Conservation (phyloP, 1,139 yeast species). For the Debaryomyces psychrophilus region DNA sequence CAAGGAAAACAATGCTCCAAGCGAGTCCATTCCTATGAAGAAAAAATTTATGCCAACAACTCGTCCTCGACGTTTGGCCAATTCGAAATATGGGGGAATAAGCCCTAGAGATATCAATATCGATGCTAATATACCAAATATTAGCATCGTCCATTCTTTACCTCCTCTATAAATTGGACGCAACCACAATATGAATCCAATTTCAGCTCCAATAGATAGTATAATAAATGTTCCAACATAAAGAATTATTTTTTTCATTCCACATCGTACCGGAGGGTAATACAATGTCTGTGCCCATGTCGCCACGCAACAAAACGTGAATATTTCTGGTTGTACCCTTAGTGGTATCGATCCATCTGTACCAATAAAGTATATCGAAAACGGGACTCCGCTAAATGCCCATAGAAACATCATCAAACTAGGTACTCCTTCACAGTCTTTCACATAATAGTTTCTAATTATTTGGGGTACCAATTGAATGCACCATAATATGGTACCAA, state of each 20-base stretch:
- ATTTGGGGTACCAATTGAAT: slow-evolving; percentile 87
- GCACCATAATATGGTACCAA: slow-evolving; percentile 92
- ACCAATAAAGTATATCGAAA: slow-evolving; percentile 76
- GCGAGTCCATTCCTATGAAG: slow-evolving; percentile 75
- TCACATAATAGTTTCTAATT: slow-evolving; percentile 66
- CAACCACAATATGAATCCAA: slow-evolving; percentile 73
- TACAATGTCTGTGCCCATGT: slow-evolving; percentile 75
- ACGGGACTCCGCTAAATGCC: slow-evolving; percentile 83
- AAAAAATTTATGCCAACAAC: slow-evolving; percentile 87
- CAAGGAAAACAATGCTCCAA: slow-evolving; percentile 80
- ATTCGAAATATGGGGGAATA: slow-evolving; percentile 86
- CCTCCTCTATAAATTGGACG: slow-evolving; percentile 65
- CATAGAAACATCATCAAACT: slow-evolving; percentile 83
- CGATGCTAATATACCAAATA: slow-evolving; percentile 81
- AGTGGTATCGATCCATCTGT: slow-evolving; percentile 75
- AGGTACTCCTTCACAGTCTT: slow-evolving; percentile 84
- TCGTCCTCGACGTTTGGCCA: slow-evolving; percentile 75
- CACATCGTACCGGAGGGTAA: slow-evolving; percentile 69
- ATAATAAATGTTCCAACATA: slow-evolving; percentile 42
- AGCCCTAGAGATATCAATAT: slow-evolving; percentile 75
- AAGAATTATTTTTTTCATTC: slow-evolving; percentile 38
- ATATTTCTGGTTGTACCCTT: slow-evolving; percentile 84
- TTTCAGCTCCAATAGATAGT: slow-evolving; percentile 61
- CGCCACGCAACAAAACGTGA: slow-evolving; percentile 68
- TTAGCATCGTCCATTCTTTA: slow-evolving; percentile 72